Percentiles rank a stretch among this genome's conserved stretches.
Conservation (phyloP, 148 eudicot genomes). For the Camellia sinensis region DNA sequence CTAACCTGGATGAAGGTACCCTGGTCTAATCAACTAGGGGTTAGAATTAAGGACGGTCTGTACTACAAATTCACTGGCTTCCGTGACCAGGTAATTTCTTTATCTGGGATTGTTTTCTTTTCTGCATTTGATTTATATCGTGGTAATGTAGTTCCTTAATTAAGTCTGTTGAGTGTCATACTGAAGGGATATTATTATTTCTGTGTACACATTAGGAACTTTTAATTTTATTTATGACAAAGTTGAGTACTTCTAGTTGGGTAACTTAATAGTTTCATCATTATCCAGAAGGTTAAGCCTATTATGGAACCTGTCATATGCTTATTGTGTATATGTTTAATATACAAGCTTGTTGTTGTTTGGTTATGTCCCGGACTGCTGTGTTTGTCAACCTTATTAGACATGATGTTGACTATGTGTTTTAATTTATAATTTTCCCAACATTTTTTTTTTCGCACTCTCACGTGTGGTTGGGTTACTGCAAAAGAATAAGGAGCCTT, state of each 20-base stretch:
- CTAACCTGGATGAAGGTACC: constrained; percentile 96
- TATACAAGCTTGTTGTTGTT: not conserved
- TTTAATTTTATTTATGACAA: not conserved
- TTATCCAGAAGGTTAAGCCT: not conserved
- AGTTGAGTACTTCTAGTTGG: not conserved
- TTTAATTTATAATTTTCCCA: too few relatives aligned
- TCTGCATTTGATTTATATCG: not conserved
- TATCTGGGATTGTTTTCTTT: not conserved
- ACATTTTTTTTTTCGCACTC: too few relatives aligned
- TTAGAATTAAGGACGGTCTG: constrained; percentile 79
- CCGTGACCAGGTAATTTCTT: constrained; percentile 62
- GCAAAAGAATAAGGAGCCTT: too few relatives aligned
- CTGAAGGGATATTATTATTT: not conserved
- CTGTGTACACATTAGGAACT: not conserved
- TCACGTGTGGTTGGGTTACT: too few relatives aligned
- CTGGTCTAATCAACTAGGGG: constrained; percentile 81
- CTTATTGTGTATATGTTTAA: not conserved
- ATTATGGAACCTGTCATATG: not conserved
- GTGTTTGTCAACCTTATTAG: too few relatives aligned
- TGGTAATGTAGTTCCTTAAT: not conserved
- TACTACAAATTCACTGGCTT: constrained; percentile 88
- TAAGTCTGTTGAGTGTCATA: not conserved
- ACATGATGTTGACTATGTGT: too few relatives aligned
- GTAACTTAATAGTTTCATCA: not conserved
- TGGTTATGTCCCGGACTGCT: too few relatives aligned